Conservation (phyloP, 768 basidiomycete species). For the Russula griseocarnosa region DNA sequence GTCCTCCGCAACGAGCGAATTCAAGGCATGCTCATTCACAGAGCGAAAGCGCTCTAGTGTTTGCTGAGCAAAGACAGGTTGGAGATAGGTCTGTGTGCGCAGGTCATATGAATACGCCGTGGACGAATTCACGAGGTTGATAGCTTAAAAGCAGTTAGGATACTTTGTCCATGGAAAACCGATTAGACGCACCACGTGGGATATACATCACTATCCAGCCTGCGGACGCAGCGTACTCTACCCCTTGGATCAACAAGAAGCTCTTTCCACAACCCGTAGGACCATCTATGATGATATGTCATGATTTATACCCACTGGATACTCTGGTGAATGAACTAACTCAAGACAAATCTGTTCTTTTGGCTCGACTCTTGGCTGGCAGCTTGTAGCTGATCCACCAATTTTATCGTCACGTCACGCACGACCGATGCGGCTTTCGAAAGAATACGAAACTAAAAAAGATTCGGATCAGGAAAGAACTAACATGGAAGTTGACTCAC, state of each 20-base stretch:
- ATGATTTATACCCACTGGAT: not conserved
- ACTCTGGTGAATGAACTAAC: constrained; percentile 41
- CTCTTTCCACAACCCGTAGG: constrained; percentile 78
- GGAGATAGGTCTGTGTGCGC: constrained; percentile 71
- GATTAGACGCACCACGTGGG: constrained; percentile 56
- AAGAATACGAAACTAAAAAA: constrained; percentile 59
- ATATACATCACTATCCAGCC: constrained; percentile 85
- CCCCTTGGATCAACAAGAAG: constrained; percentile 69
- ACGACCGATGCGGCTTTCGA: constrained; percentile 69
- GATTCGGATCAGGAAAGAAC: not conserved
- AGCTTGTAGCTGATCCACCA: constrained; percentile 49
- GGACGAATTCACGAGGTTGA: constrained; percentile 67
- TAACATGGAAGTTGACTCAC: not conserved
- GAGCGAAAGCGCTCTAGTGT: constrained; percentile 57
- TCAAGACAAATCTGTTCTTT: constrained; percentile 56
- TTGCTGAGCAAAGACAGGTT: constrained; percentile 60
- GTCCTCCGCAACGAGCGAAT: constrained; percentile 40
- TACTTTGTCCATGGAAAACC: not conserved
- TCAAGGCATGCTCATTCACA: constrained; percentile 51
- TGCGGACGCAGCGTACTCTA: constrained; percentile 57
- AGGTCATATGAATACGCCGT: constrained; percentile 70
- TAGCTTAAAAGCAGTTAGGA: constrained; percentile 35
- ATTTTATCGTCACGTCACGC: constrained; percentile 58
- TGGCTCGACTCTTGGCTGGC: constrained; percentile 49
- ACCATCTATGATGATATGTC: constrained; percentile 50